Evolutionary conservation across 768 basidiomycete genomes (phyloP), one percentile per base, ranked within the genome.

Genomic region (Mrakia blollopis): DNA sequence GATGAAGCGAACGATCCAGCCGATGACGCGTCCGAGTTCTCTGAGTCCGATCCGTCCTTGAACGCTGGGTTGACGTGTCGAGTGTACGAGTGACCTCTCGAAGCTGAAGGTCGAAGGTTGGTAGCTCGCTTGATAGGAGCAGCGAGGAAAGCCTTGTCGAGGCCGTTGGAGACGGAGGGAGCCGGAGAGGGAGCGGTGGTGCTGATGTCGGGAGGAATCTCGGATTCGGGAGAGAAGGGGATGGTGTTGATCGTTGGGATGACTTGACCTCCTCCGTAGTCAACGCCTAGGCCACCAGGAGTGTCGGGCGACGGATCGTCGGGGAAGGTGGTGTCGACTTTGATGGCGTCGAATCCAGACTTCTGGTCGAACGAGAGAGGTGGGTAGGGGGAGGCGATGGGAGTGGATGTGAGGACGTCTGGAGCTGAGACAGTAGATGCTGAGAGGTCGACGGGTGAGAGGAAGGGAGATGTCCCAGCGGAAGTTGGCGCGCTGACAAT

Each of bases 11-110:
- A 28, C 13, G 71, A 72, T 16, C 23, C 62, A 25, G 18, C 25
- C 61, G 76, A 73, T 30, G 76, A 76, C 28, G 69, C 69, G 68
- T 76, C 75, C 52, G 75, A 76, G 57, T 41, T 47, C 16, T 76
- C 75, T 30, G 67, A 69, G 37, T 76, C 75, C 16, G 41, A 67
- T 13, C 25, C 47, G 16, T 62, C n/a, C 60, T 52, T 13, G n/a
- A 73, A 73, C 28, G 71, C 70, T 9, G 76, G 76, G 65, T 77
- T 77, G 41, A 65, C 63, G 41, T 77, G 72, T 16, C 37, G 54
- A 16, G 72, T 73, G 50, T 37, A 73, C 30, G 76, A 77, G 21
- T 35, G 18, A 6, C 72, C 72, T 25, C 76, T 44, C 3, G 76
- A 65, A 7, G 71, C 47, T n/a, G 76, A 25, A 14, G 72, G 65